Evolutionary conservation across 1,139 yeast genomes (phyloP), one percentile per base, ranked within the genome.

Genomic region (Yamadazyma aaseri): DNA sequence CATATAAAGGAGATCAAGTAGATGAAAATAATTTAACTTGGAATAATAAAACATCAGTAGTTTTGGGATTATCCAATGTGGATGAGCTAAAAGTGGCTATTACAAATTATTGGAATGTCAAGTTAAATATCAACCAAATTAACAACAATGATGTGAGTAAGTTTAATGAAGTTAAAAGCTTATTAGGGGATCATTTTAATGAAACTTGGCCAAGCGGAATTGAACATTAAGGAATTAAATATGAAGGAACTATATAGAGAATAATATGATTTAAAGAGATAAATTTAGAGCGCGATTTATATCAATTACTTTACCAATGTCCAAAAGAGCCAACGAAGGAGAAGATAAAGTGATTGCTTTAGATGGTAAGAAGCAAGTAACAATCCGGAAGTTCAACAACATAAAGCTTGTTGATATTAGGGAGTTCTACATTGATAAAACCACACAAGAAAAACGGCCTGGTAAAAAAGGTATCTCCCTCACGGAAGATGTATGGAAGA

Each of bases 401-500:
- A 63, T 66, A 40, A 76, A 73, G 32, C 61, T 86, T 45, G 76
- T 89, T 10, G 96, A 87, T 49, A 85, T 87, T 36, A 72, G 96
- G 37, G 96, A 89, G 55, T 86, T 68, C 60, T 87, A 85, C 58
- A 58, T 71, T 38, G 87, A 81, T 47, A 73, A 76, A 33, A 71
- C 68, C 3, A 68, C 76, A 8, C 74, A 77, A 9, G 81, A 76
- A 40, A 65, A 76, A 60, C 69, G 66, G 43, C 97, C 96, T 0
- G 95, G 95, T 0, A 81, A 79, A 51, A 87, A 87, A 65, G 96
- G 96, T 1, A 85, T 87, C 17, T 78, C 95, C 1, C 60, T 87
- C 38, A 81, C 89, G 1, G 79, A 73, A 45, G 94, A 79, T 14
- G 71, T 73, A 22, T 87, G 94, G 85, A 63, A 61, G 30, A 68